A percentile compares a stretch with the other conserved stretches of the same genome.
These are phyloP conservation scores for Chrysoporthe deuterocubensis DNA, from an alignment of 2,329 filamentous ascomycete genomes.

Conservation along the genomic window DNA sequence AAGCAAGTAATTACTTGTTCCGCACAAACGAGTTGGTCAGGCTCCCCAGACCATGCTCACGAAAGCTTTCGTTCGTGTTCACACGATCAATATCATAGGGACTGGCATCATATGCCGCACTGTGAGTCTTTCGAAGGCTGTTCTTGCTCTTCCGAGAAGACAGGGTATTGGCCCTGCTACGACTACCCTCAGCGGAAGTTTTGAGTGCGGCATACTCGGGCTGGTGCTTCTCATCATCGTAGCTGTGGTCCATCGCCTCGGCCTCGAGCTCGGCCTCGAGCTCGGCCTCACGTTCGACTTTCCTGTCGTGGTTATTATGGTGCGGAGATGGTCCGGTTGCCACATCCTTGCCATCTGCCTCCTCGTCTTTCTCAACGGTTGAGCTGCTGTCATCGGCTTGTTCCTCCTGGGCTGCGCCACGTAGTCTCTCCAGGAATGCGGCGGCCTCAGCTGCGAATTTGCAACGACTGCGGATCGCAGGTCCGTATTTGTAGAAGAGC, in stretches of 20 bases:
- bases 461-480: constrained; percentile 54
- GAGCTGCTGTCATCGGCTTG: constrained; percentile 4
- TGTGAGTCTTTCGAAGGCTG: not conserved
- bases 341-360: not conserved
- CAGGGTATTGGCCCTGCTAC: not conserved
- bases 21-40: not conserved
- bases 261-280: constrained; percentile 21
- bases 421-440: constrained; percentile 20
- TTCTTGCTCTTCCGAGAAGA: not conserved
- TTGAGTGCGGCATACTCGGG: not conserved
- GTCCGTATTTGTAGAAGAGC: constrained; percentile 64
- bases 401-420: not conserved
- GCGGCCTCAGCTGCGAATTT: constrained; percentile 54
- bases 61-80: constrained; percentile 23
- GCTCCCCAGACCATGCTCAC: not conserved
- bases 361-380: not conserved
- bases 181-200: not conserved
- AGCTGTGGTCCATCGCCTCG: constrained; percentile 16
- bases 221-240: constrained; percentile 12
- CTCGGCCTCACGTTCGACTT: constrained; percentile 5
- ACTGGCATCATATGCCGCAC: constrained; percentile 17
- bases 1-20: constrained; percentile 2
- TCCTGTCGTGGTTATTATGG: not conserved
- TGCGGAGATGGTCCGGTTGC: not conserved
- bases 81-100: constrained; percentile 25